These are phyloP conservation scores for Murraya paniculata DNA, from an alignment of 345 rosid species.

Conservation along the genomic window DNA sequence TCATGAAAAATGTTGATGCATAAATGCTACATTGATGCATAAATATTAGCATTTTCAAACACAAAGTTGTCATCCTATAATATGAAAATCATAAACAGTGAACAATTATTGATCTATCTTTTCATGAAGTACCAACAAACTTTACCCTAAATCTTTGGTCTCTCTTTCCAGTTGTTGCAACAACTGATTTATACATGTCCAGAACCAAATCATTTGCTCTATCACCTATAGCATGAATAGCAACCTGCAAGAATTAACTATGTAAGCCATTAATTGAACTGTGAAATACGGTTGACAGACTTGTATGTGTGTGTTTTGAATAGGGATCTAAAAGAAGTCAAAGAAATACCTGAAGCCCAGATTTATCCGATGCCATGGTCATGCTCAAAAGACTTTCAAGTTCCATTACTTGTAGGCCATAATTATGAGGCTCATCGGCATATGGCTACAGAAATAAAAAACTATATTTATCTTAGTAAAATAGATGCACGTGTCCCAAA, in stretches of 20 bases:
- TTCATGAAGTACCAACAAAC: conserved; percentile 21
- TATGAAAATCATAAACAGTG: background rate
- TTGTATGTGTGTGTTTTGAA: background rate
- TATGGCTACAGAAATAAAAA: conserved; percentile 53
- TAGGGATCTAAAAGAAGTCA: background rate
- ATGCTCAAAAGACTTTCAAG: conserved; percentile 56
- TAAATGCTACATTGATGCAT: background rate
- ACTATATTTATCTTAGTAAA: background rate
- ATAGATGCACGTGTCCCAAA: background rate
- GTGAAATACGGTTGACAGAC: background rate
- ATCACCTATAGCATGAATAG: conserved; percentile 95
- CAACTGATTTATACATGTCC: conserved; percentile 58
- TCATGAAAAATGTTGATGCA: conserved; percentile 2
- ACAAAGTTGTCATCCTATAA: background rate
- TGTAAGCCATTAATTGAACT: background rate
- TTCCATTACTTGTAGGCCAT: conserved; percentile 64
- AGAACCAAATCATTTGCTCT: conserved; percentile 77
- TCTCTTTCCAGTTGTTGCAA: conserved; percentile 58
- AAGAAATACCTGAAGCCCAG: conserved; percentile 72
- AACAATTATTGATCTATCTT: background rate
- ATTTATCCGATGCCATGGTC: conserved; percentile 67
- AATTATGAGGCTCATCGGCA: conserved; percentile 59
- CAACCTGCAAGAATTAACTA: conserved; percentile 50
- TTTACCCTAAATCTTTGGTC: conserved; percentile 85
- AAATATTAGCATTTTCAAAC: background rate